Evolutionary conservation across 176 grass and related monocot species (phyloP).

Genomic region (Chrysopogon serrulatus): DNA sequence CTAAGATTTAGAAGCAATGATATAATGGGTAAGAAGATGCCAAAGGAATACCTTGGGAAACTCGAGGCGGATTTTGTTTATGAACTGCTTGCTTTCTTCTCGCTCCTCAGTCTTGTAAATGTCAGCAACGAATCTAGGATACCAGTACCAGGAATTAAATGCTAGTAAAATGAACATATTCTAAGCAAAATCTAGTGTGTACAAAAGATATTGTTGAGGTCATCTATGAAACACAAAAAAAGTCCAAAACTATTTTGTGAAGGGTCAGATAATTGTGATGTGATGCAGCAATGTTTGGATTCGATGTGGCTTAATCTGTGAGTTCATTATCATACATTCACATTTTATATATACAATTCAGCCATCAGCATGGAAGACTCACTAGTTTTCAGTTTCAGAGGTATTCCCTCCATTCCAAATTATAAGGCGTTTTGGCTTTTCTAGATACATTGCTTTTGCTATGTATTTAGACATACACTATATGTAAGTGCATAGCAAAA

Average conservation of each 20-base stretch:
- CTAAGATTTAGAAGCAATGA: background rate
- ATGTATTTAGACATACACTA: too few species aligned
- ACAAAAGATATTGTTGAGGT: background rate
- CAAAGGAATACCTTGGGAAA: conserved; percentile 61
- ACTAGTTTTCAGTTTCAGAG: background rate
- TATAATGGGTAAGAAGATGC: conserved; percentile 1
- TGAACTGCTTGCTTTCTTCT: conserved; percentile 48
- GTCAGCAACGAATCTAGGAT: conserved; percentile 68
- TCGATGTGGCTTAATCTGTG: background rate
- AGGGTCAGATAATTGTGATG: background rate
- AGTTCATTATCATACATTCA: background rate
- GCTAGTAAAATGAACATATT: background rate
- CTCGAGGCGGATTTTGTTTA: conserved; percentile 65
- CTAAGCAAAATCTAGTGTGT: background rate
- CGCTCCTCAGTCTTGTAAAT: conserved; percentile 74
- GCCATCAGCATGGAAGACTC: background rate
- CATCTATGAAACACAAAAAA: background rate
- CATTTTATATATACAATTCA: background rate
- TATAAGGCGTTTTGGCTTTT: too few species aligned
- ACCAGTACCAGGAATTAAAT: background rate
- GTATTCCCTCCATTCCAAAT: too few species aligned
- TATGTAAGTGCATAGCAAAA: too few species aligned
- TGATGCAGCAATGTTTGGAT: conserved; percentile 4
- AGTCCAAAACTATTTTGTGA: background rate
- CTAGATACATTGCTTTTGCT: too few species aligned